phyloP scores from a whole-genome alignment of 306 rosid genomes.

The Glycine tomentella region DNA sequence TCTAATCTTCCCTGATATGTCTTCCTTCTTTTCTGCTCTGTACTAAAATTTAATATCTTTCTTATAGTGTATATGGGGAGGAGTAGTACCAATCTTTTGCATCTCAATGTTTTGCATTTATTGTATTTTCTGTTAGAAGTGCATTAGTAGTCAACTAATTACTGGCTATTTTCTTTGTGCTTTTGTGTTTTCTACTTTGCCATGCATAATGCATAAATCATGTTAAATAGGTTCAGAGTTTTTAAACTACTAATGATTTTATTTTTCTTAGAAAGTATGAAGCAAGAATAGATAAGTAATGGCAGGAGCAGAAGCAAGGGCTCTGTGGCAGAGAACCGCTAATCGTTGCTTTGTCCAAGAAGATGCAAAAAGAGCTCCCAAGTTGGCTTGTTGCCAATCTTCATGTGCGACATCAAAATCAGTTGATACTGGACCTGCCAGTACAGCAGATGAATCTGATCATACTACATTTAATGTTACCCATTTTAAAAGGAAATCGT shows the following conservation, averaged over 20 bases:
- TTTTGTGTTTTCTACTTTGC: too few relatives aligned
- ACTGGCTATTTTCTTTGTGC: too few relatives aligned
- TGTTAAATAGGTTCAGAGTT: constrained; percentile 6
- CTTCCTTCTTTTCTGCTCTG: background rate
- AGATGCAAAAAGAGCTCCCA: constrained; percentile 98
- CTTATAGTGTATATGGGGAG: background rate
- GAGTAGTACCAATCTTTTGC: background rate
- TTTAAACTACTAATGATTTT: constrained; percentile 32
- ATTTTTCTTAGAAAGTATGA: constrained; percentile 49
- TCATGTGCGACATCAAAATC: constrained; percentile 71
- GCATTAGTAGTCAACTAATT: too few relatives aligned
- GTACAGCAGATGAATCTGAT: constrained; percentile 58
- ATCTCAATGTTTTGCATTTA: background rate
- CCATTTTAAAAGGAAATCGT: constrained; percentile 59
- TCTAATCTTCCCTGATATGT: background rate
- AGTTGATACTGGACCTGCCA: constrained; percentile 67
- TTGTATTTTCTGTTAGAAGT: too few relatives aligned
- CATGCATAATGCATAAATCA: background rate
- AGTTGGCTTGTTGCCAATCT: constrained; percentile 90
- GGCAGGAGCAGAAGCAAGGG: constrained; percentile 96
- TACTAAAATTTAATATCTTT: background rate
- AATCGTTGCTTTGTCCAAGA: constrained; percentile 96
- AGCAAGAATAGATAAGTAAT: constrained; percentile 54
- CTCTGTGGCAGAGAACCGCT: constrained; percentile 89
- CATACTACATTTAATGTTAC: constrained; percentile 55